Evolutionary conservation across 2,329 filamentous ascomycete species (phyloP).

Genomic region (Arthrobotrys iridis): DNA sequence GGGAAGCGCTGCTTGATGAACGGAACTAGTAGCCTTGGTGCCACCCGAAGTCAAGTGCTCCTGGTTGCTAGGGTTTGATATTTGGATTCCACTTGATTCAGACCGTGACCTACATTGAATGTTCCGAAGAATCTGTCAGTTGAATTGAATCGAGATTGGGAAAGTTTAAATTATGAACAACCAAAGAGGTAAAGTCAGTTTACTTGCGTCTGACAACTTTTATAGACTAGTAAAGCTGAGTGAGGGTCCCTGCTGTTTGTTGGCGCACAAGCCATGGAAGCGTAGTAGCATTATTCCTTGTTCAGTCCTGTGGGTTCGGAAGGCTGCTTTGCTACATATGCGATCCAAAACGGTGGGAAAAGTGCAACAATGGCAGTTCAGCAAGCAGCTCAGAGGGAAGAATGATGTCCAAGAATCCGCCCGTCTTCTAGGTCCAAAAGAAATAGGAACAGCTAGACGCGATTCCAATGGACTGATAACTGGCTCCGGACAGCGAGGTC

Average conservation of each 20-base stretch:
- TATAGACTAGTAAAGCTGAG: conserved; percentile 34
- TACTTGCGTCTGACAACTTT: conserved; percentile 35
- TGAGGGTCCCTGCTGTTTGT: conserved; percentile 43
- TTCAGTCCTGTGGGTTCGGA: conserved; percentile 25
- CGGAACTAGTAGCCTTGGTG: conserved; percentile 37
- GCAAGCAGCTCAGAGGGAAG: conserved; percentile 8
- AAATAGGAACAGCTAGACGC: conserved; percentile 22
- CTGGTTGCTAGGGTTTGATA: conserved; percentile 33
- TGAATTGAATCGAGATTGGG: conserved; percentile 22
- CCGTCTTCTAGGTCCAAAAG: not conserved
- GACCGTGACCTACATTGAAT: conserved; percentile 13
- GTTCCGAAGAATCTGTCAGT: conserved; percentile 38
- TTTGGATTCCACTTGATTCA: conserved; percentile 27
- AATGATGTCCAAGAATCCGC: not conserved
- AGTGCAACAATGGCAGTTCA: conserved; percentile 18
- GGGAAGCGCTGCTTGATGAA: conserved; percentile 26
- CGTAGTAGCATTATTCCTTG: conserved; percentile 42
- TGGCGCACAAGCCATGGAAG: conserved; percentile 46
- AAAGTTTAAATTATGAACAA: conserved; percentile 48
- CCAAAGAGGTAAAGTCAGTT: conserved; percentile 32
- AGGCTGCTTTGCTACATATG: conserved; percentile 40
- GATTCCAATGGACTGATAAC: conserved; percentile 7
- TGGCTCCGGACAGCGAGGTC: not conserved
- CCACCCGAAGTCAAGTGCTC: conserved; percentile 50
- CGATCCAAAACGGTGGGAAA: conserved; percentile 36